Evolutionary conservation across 208 protist genomes (phyloP), one percentile per base, ranked within the genome.

Genomic region (Trypanosoma rangeli): DNA sequence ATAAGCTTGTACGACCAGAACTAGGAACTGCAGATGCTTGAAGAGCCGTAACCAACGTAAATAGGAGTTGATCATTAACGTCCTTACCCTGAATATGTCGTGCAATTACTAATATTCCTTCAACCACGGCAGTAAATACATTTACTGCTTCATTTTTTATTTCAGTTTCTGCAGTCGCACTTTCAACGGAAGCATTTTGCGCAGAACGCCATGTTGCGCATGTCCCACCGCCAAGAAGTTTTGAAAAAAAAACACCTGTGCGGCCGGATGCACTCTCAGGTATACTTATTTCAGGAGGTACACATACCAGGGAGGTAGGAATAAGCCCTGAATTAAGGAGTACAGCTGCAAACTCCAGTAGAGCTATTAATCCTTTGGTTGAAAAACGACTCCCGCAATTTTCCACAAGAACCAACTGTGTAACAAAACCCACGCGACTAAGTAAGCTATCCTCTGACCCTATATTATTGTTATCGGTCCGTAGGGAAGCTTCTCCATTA

Each of bases 41-140:
- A 13, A 94, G 78, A 20, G 86, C 73, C 1, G 77, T 71, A 59
- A 94, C 83, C 44, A 82, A 85, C 10, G 82, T 79, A 76, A 89
- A 89, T 42, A 64, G 68, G 15, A 90, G 49, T 35, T 80, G 84
- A 26, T 94, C 86, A 20, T 53, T 87, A 5, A 75, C 62, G 48
- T 92, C 86, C 42, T 77, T 82, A 1, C 64, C 37, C 50, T 76
- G 73, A 18, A 85, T 71, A 13, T 73, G 42, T 12, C 80, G 68
- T 1, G 74, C 65, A 29, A 78, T 70, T 8, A 76, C 53, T 35
- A 94, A 55, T 16, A 94, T 78, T 2, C 79, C 84, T 64, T 94
- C 86, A 31, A 92, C 82, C 13, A 94, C 69, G 22, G 57, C 24
- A n/a, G 78, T 61, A 55, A 85, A 82, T 55, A 89, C 74, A 44